Evolutionary conservation across 1,284 basidiomycete genomes (phyloP).

Genomic region (Phlebopus sp.): DNA sequence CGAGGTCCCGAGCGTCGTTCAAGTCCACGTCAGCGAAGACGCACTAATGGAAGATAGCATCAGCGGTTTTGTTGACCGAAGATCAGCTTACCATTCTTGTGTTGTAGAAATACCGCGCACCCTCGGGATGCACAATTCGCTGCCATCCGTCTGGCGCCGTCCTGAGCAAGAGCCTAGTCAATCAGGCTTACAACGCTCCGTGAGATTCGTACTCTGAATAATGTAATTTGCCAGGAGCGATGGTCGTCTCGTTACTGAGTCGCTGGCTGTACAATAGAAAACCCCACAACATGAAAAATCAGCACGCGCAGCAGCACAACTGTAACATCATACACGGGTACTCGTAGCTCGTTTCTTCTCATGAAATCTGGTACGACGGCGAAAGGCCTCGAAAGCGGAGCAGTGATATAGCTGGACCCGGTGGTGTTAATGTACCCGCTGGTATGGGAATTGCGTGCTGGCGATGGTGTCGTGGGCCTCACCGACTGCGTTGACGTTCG

Average conservation of each 20-base stretch:
- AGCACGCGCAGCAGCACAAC: neutral
- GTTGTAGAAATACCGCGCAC: constrained; percentile 2
- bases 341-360: neutral
- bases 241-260: neutral
- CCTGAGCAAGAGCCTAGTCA: neutral
- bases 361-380: neutral
- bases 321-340: neutral
- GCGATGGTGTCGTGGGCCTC: no score
- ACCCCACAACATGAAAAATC: neutral
- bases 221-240: neutral
- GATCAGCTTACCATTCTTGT: neutral
- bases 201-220: neutral
- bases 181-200: neutral
- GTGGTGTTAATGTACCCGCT: no score
- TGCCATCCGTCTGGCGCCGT: neutral
- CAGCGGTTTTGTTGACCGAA: neutral
- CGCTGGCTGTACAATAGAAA: neutral
- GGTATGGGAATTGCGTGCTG: no score
- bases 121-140: constrained; percentile 2
- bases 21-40: constrained; percentile 5
- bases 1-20: neutral
- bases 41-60: neutral
- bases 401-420: no score
- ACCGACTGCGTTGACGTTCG: no score
- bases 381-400: no score